A percentile compares a stretch with the other conserved stretches of the same genome.
Evolutionary conservation across 768 basidiomycete genomes (phyloP).

Genomic region (Collybia nuda): DNA sequence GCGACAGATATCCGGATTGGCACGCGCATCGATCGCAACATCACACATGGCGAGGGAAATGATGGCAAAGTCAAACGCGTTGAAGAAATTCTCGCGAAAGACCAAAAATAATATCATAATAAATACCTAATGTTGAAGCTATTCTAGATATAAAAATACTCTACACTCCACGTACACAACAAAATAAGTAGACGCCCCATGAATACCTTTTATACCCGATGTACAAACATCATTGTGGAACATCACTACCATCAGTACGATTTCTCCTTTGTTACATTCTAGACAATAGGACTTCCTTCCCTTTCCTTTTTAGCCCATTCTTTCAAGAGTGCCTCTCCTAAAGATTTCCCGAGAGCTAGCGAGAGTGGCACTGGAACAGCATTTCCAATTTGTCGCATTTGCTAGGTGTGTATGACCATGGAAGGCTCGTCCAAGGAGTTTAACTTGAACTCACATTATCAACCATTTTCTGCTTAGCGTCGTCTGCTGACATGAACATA

Average conservation of each 20-base stretch:
- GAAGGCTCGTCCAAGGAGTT: slow-evolving; percentile 1
- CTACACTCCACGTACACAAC: background rate
- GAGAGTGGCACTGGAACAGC: slow-evolving; percentile 76
- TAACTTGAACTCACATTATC: slow-evolving; percentile 47
- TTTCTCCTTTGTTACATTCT: slow-evolving; percentile 3
- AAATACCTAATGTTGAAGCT: no score
- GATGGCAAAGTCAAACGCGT: slow-evolving; percentile 80
- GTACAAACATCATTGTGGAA: background rate
- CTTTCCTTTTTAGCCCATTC: slow-evolving; percentile 44
- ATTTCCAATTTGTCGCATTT: slow-evolving; percentile 78
- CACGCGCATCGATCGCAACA: slow-evolving; percentile 73
- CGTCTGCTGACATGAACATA: slow-evolving; percentile 52
- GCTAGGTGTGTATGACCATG: slow-evolving; percentile 40
- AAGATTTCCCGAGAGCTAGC: slow-evolving; percentile 54
- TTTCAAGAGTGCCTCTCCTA: slow-evolving; percentile 43
- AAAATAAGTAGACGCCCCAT: background rate
- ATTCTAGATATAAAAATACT: background rate
- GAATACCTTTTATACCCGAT: background rate
- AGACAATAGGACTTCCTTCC: slow-evolving; percentile 44
- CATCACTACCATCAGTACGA: background rate
- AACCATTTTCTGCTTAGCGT: slow-evolving; percentile 29
- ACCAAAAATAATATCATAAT: slow-evolving; percentile 12
- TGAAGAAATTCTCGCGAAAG: slow-evolving; percentile 66
- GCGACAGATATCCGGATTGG: slow-evolving; percentile 96
- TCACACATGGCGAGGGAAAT: slow-evolving; percentile 69